These are phyloP conservation scores for Musa troglodytarum DNA, from an alignment of 176 grass and related monocot species.

Conservation along the genomic window DNA sequence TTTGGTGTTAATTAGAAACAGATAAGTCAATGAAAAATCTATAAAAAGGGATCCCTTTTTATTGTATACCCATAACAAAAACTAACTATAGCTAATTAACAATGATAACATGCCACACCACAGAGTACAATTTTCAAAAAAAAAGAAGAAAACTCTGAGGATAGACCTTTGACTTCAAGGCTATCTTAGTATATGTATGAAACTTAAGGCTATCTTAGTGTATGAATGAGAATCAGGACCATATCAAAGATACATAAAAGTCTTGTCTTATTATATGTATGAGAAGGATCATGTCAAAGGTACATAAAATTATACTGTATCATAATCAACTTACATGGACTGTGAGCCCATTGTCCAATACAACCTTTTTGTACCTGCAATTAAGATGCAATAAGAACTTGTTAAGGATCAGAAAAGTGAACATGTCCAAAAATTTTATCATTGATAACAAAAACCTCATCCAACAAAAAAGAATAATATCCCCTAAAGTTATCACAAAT, in stretches of 20 bases:
- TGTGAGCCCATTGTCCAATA: conserved; percentile 85
- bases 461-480: not conserved
- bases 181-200: not conserved
- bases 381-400: not conserved
- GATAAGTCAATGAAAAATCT: too few relatives aligned
- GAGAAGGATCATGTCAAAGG: conserved; percentile 10
- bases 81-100: not conserved
- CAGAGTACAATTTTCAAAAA: not conserved
- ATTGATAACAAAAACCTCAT: not conserved
- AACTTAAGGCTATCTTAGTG: too few relatives aligned
- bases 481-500: not conserved
- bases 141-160: not conserved
- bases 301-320: conserved; percentile 10
- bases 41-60: not conserved
- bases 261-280: too few relatives aligned
- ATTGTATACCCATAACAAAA: not conserved
- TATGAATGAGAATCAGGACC: too few relatives aligned
- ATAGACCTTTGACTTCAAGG: not conserved
- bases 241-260: too few relatives aligned
- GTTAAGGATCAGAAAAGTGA: conserved; percentile 16
- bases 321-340: conserved; percentile 59
- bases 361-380: conserved; percentile 84
- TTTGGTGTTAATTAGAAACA: too few relatives aligned
- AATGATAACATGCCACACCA: not conserved
- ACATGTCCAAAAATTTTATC: not conserved